A percentile compares a stretch with the other conserved stretches of the same genome.
Conservation (phyloP, 495 filamentous ascomycete genomes). For the Elaphomyces granulatus region DNA sequence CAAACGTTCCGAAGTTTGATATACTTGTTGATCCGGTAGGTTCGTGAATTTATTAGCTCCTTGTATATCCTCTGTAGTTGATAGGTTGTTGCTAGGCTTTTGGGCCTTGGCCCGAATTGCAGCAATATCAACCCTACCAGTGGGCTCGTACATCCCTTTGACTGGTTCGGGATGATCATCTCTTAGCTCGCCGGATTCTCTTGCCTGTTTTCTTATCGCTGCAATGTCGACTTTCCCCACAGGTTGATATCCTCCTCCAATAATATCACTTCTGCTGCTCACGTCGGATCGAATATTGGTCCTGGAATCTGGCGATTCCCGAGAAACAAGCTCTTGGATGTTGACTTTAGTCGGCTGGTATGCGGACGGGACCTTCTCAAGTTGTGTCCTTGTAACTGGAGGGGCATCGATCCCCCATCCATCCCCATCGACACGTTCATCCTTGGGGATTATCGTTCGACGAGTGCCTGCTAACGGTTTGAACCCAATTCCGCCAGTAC, state of each 20-base stretch:
- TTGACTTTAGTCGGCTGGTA: slow-evolving; percentile 93
- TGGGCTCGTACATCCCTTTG: slow-evolving; percentile 83
- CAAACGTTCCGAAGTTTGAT: slow-evolving; percentile 60
- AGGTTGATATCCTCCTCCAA: slow-evolving; percentile 87
- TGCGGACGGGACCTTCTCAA: slow-evolving; percentile 87
- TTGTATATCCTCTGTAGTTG: too few species aligned
- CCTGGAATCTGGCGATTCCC: slow-evolving; percentile 47
- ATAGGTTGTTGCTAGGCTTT: too few species aligned
- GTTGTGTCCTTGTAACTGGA: slow-evolving; percentile 62
- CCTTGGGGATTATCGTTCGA: slow-evolving; percentile 25
- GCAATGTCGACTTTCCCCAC: slow-evolving; percentile 94
- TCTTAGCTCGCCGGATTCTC: slow-evolving; percentile 37
- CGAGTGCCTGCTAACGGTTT: slow-evolving; percentile 47
- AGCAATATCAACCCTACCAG: slow-evolving; percentile 90
- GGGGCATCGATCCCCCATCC: slow-evolving; percentile 97
- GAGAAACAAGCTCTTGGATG: slow-evolving; percentile 57
- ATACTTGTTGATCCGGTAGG: too few species aligned
- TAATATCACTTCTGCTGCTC: slow-evolving; percentile 44
- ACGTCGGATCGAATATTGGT: slow-evolving; percentile 24
- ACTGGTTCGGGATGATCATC: slow-evolving; percentile 71
- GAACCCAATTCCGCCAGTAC: slow-evolving; percentile 43
- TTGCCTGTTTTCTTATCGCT: slow-evolving; percentile 67
- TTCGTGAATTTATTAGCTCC: too few species aligned
- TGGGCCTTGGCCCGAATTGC: slow-evolving; percentile 75
- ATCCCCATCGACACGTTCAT: slow-evolving; percentile 48